Evolutionary conservation across 306 rosid species (phyloP).

Genomic region (Prunus persica): DNA sequence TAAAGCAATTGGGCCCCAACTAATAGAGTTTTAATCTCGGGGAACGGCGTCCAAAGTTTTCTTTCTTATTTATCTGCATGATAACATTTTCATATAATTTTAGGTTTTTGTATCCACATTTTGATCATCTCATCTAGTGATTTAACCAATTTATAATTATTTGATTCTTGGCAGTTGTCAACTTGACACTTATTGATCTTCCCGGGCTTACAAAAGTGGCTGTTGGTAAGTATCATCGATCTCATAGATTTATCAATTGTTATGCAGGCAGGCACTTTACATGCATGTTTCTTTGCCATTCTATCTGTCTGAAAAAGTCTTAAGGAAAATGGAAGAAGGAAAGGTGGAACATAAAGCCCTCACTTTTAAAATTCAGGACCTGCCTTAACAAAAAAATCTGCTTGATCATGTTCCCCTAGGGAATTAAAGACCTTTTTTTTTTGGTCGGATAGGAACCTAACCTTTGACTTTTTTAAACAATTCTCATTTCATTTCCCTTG

Average conservation of each 20-base stretch:
- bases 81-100: not conserved
- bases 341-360: not conserved
- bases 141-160: not conserved
- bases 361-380: not conserved
- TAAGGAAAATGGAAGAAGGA: not conserved
- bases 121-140: not conserved
- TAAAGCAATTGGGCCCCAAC: not conserved
- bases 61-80: not conserved
- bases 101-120: not conserved
- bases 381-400: not conserved
- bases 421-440: not conserved
- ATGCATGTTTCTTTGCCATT: not conserved
- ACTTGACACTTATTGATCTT: conserved; percentile 92
- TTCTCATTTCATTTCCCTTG: not conserved
- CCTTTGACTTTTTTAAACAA: not conserved
- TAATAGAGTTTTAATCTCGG: not conserved
- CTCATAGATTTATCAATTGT: conserved; percentile 5
- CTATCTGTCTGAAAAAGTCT: not conserved
- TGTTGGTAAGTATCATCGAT: conserved; percentile 61
- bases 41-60: not conserved
- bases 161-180: conserved; percentile 74
- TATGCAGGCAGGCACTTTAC: not conserved
- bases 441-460: no score
- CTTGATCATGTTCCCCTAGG: no score
- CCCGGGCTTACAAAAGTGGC: conserved; percentile 98